Evolutionary conservation across 2,329 filamentous ascomycete species (phyloP).

Genomic region (Orbilia quercus): DNA sequence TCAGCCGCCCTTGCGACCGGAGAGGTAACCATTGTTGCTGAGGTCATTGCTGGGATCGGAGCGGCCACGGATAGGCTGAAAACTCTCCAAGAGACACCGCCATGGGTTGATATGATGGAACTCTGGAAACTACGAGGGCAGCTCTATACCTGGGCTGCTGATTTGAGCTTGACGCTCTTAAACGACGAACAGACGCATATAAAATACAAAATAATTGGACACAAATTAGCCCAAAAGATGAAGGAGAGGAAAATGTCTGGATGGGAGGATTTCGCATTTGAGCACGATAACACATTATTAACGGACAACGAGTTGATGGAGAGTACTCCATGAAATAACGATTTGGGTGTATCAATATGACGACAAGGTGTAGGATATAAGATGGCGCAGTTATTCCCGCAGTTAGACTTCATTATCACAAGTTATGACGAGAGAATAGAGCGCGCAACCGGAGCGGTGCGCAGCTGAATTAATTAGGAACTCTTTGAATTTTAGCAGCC

Average conservation of each 20-base stretch:
- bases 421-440: too few species aligned
- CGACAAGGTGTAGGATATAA: not conserved
- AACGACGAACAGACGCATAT: constrained; percentile 29
- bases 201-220: constrained; percentile 28
- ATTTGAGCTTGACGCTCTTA: constrained; percentile 48
- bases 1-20: constrained; percentile 16
- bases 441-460: too few species aligned
- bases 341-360: not conserved
- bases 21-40: constrained; percentile 7
- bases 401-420: too few species aligned
- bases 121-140: constrained; percentile 59
- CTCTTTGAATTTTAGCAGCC: too few species aligned
- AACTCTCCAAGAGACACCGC: constrained; percentile 57
- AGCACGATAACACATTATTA: constrained; percentile 10
- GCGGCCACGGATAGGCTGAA: constrained; percentile 57
- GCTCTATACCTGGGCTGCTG: constrained; percentile 58
- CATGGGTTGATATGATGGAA: constrained; percentile 57
- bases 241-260: constrained; percentile 28
- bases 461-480: too few species aligned
- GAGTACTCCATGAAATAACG: constrained; percentile 4
- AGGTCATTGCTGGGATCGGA: constrained; percentile 41
- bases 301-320: constrained; percentile 21
- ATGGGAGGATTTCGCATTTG: constrained; percentile 45
- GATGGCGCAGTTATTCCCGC: too few species aligned
- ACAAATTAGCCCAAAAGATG: constrained; percentile 47